Evolutionary conservation across 2,329 filamentous ascomycete species (phyloP).

Genomic region (Didymella glomerata): DNA sequence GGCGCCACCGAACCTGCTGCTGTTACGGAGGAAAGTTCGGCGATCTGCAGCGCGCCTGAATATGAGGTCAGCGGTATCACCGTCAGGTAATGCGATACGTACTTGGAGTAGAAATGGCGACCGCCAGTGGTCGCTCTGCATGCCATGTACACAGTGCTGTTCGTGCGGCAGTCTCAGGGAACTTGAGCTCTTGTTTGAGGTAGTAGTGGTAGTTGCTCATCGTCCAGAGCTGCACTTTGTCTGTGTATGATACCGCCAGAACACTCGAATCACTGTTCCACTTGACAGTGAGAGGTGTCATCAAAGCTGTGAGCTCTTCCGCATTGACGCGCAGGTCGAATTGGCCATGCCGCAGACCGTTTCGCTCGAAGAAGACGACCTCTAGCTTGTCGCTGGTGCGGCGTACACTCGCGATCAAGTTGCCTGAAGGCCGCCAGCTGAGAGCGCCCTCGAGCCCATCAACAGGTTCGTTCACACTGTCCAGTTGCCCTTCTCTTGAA

Average conservation of each 20-base stretch:
- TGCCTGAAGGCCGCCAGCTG: conserved; percentile 91
- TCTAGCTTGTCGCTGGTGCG: conserved; percentile 73
- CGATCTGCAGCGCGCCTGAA: conserved; percentile 62
- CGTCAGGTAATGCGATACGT: conserved; percentile 1
- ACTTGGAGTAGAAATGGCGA: conserved; percentile 61
- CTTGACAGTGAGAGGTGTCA: conserved; percentile 69
- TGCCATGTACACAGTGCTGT: conserved; percentile 70
- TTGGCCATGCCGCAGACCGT: conserved; percentile 94
- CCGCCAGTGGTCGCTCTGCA: conserved; percentile 78
- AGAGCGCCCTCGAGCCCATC: conserved; percentile 86
- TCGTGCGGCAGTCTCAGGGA: conserved; percentile 31
- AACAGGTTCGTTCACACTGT: conserved; percentile 94
- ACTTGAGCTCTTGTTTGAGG: conserved; percentile 82
- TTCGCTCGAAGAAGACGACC: conserved; percentile 94
- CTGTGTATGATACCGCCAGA: conserved; percentile 77
- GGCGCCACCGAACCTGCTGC: conserved; percentile 73
- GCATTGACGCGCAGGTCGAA: conserved; percentile 78
- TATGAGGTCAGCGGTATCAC: neutral
- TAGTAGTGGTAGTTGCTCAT: conserved; percentile 99
- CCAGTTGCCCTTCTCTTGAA: conserved; percentile 86
- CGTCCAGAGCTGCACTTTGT: conserved; percentile 91
- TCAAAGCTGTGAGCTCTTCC: conserved; percentile 64
- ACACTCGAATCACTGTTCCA: conserved; percentile 97
- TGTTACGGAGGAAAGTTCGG: conserved; percentile 72
- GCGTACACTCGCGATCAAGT: conserved; percentile 87